These are phyloP conservation scores for Alectoria sarmentosa DNA, from an alignment of 495 filamentous ascomycete species.

Conservation along the genomic window DNA sequence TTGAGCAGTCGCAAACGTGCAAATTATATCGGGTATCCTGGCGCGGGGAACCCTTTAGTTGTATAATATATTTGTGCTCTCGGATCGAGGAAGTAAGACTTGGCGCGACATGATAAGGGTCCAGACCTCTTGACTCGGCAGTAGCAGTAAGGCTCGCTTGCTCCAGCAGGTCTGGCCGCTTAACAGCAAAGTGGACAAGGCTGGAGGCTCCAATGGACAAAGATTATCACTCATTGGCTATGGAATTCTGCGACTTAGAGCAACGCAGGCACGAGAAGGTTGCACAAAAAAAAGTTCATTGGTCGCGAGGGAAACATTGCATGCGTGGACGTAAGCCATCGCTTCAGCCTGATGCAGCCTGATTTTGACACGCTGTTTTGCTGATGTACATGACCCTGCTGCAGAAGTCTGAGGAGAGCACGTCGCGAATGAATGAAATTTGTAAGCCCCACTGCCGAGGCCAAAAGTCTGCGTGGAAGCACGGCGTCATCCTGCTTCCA, in stretches of 20 bases:
- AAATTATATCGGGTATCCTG: background rate
- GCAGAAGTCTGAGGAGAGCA: background rate
- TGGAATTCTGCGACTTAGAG: background rate
- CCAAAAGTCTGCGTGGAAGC: no score
- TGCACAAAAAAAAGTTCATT: background rate
- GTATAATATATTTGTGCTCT: background rate
- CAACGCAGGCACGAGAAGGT: background rate
- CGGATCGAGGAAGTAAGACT: background rate
- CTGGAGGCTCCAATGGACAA: background rate
- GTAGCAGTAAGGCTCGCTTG: background rate
- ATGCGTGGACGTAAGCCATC: background rate
- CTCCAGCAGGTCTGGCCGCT: background rate
- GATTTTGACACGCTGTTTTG: background rate
- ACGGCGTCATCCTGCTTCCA: no score
- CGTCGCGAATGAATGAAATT: no score
- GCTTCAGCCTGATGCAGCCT: background rate
- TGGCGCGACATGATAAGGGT: background rate
- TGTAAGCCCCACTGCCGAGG: no score
- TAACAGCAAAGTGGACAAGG: background rate
- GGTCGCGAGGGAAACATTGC: background rate
- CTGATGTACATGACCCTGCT: background rate
- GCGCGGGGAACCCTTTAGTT: background rate
- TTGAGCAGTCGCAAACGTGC: background rate
- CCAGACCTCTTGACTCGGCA: background rate
- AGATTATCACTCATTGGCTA: background rate